Percentiles rank a stretch among this genome's conserved stretches.
phyloP scores from a whole-genome alignment of 164 flowering plant genomes.

The Nymphaea colorata region DNA sequence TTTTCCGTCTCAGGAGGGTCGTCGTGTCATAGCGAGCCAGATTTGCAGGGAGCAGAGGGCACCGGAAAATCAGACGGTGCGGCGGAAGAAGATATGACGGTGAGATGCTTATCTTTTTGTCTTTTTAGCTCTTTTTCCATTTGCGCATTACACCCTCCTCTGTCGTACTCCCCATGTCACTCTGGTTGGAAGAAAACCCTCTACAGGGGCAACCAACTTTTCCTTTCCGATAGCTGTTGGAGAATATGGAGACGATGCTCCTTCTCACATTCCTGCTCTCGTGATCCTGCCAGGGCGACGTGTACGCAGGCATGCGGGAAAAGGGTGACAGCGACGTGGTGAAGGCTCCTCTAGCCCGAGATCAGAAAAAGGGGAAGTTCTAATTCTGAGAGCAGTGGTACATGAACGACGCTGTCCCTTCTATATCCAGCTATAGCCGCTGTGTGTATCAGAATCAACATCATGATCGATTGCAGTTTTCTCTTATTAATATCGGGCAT shows the following conservation, averaged over 20 bases:
- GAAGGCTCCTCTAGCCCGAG: background rate
- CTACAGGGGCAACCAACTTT: too few species aligned
- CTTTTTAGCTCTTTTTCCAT: background rate
- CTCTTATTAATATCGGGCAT: too few species aligned
- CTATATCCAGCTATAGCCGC: too few species aligned
- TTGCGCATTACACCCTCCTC: background rate
- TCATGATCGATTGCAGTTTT: too few species aligned
- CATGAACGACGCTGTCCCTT: background rate
- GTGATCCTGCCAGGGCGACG: background rate
- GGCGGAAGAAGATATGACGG: background rate
- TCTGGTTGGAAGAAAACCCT: too few species aligned
- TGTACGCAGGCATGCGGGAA: background rate
- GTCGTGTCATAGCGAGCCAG: background rate
- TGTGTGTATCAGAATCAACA: too few species aligned
- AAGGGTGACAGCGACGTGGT: background rate
- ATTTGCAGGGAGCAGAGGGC: background rate
- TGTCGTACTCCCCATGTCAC: background rate
- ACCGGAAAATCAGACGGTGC: background rate
- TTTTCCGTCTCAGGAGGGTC: background rate
- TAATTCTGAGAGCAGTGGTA: background rate
- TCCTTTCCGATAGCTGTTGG: background rate
- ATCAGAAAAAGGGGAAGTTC: background rate
- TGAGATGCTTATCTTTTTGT: background rate
- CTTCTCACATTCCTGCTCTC: background rate
- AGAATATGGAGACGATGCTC: background rate